These are phyloP conservation scores for Sordaria brevicollis DNA, from an alignment of 495 filamentous ascomycete genomes.

Conservation along the genomic window DNA sequence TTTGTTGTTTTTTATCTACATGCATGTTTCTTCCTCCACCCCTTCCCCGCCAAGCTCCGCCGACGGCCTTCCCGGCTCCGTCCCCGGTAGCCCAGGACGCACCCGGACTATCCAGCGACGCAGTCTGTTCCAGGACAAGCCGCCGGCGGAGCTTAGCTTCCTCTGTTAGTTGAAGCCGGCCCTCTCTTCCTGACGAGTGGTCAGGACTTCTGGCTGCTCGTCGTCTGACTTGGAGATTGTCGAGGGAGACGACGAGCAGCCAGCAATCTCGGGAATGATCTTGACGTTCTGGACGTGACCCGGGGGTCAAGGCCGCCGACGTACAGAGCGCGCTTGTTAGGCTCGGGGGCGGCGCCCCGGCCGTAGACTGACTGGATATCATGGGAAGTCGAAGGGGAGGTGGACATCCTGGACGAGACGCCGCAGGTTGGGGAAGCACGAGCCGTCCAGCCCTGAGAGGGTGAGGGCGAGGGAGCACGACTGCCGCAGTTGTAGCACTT, in stretches of 20 bases:
- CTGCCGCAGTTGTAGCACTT: too few relatives aligned
- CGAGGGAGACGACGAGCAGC: too few relatives aligned
- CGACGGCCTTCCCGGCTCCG: not conserved
- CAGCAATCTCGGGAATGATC: slow-evolving; percentile 96
- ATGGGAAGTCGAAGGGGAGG: too few relatives aligned
- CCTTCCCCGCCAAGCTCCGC: not conserved
- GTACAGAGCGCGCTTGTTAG: slow-evolving; percentile 96
- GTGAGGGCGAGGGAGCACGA: too few relatives aligned
- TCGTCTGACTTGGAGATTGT: too few relatives aligned
- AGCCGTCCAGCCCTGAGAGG: too few relatives aligned
- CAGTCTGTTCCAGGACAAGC: not conserved
- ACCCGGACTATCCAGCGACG: not conserved
- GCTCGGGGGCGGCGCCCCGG: slow-evolving; percentile 89
- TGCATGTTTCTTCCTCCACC: not conserved
- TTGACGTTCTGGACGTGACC: slow-evolving; percentile 91
- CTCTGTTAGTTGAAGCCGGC: too few relatives aligned
- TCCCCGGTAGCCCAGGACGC: not conserved
- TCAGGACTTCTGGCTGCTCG: too few relatives aligned
- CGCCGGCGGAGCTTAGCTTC: not conserved
- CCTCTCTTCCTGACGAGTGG: too few relatives aligned
- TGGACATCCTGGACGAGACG: too few relatives aligned
- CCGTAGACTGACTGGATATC: too few relatives aligned
- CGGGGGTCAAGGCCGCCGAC: slow-evolving; percentile 91
- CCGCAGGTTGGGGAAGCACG: too few relatives aligned
- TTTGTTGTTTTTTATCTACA: not conserved